Evolutionary conservation across 768 basidiomycete species (phyloP), one percentile per base, ranked within the genome.

Genomic region (Neoboletus subvelutipes): DNA sequence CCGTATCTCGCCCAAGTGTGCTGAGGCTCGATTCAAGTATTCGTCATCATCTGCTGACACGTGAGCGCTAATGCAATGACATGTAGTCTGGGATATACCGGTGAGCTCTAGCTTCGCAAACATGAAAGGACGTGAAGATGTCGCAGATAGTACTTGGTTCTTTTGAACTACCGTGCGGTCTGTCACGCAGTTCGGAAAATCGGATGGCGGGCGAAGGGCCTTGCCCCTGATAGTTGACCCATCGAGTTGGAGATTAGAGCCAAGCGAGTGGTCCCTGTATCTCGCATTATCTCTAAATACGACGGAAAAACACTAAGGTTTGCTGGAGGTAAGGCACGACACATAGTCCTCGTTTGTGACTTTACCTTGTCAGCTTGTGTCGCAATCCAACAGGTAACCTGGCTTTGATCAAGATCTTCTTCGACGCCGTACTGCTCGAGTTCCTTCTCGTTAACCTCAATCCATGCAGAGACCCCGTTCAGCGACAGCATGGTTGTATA

Each of bases 301-400:
- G 50, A 73, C 41, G n/a, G 71, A 64, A 52, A 73, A 71, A 24
- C 10, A 31, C 71, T 73, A 31, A 20, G 12, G 22, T 33, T 31
- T 9, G 3, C 12, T n/a, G n/a, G 39, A 43, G 52, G 59, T 56
- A 20, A 60, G 56, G 22, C 34, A 28, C 24, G 45, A 43, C 5
- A 15, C 2, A 22, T 33, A 7, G 34, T 33, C 20, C 2, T 48
- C 12, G n/a, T 26, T 54, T 15, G 34, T 29, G 29, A 34, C 26
- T 46, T n/a, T 53, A 64, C 71, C 67, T 73, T 67, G 63, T 45
- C 52, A 3, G 45, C 51, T 26, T 73, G 70, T 36, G 67, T 55
- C 2, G 70, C 49, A 20, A 66, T 67, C 71, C 70, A 71, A 43
- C 70, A 73, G 47, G 68, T 61, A 3, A 71, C 69, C 39, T 20